A percentile compares a stretch with the other conserved stretches of the same genome.
phyloP scores from a whole-genome alignment of 352 stramenopile genomes.

The Phytophthora hibernalis region DNA sequence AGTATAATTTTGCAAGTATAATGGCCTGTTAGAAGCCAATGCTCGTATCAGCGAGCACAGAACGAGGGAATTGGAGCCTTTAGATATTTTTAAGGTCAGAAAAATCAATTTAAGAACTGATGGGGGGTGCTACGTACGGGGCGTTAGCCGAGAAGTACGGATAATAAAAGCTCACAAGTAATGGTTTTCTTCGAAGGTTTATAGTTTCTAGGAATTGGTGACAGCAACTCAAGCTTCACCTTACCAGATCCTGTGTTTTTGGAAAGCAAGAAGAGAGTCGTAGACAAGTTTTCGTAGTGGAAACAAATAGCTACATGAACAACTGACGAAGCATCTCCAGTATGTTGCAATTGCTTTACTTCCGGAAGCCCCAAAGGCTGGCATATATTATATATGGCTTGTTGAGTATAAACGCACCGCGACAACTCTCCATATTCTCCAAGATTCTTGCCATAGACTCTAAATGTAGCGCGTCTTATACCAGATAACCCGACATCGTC shows the following conservation, averaged over 20 bases:
- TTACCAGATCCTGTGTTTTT: slow-evolving; percentile 59
- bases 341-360: slow-evolving; percentile 33
- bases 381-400: slow-evolving; percentile 80
- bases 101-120: slow-evolving; percentile 10
- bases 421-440: slow-evolving; percentile 52
- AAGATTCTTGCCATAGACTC: slow-evolving; percentile 24
- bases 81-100: too few relatives aligned
- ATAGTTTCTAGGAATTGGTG: slow-evolving; percentile 88
- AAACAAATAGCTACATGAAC: slow-evolving; percentile 16
- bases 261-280: slow-evolving; percentile 34
- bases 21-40: slow-evolving; percentile 77
- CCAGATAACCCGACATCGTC: slow-evolving; percentile 2
- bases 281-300: slow-evolving; percentile 21
- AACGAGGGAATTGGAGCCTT: slow-evolving; percentile 43
- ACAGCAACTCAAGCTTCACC: slow-evolving; percentile 90
- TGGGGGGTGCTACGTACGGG: slow-evolving; percentile 50
- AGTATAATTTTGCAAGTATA: slow-evolving; percentile 81
- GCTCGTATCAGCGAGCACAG: slow-evolving; percentile 45
- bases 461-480: slow-evolving; percentile 16
- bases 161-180: slow-evolving; percentile 87
- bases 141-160: slow-evolving; percentile 82
- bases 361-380: slow-evolving; percentile 55
- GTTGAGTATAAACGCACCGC: slow-evolving; percentile 72
- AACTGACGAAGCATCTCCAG: slow-evolving; percentile 8
- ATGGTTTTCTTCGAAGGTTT: slow-evolving; percentile 79